Base-by-base conservation (phyloP, 371 early-diverging fungal species). In the Amoeboradix gromovi region DNA sequence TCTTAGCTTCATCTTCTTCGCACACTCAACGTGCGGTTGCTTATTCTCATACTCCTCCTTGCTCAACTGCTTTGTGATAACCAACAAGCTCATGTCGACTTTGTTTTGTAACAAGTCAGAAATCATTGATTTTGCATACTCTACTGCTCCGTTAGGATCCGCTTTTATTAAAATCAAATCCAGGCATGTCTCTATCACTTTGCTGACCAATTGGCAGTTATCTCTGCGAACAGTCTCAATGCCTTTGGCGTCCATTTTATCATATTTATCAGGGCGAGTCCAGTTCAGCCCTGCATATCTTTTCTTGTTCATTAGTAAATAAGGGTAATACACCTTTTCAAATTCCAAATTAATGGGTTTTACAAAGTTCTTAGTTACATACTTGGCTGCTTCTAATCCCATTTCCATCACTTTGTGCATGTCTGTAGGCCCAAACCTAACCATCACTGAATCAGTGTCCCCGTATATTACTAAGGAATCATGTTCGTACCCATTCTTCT, bases 391-490 rank as follows among this genome's bases (percentile, higher is more conserved):
- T 74, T 91, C 87, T 66, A 78, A 74, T 71, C 95, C 92, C 0
- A 94, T 77, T 30, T 80, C 76, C 97, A 96, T 94, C 0, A 92
- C 86, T 17, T 91, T 87, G 29, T 79, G 84, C 28, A 97, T 78
- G 68, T 79, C 80, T 32, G 80, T 75, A 16, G 83, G 86, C 30
- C 91, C 91, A 82, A 98, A 96, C 69, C 93, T 92, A 69, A 99
- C 92, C 99, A 99, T 99, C 29, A 99, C 98, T 0, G 99, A 98
- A 81, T 99, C 99, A 0, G 99, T 99, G 77, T 99, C 99, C 68
- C 99, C 99, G 73, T 99, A 99, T 70, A 99, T 93, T 67, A 99
- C 98, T 31, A 82, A 77, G 0, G 94, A 90, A 73, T 97, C 87
- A 72, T 88, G 84, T 29, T 84, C 77, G 73, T 89, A 95, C 0